Evolutionary conservation across 805 yeast genomes (phyloP).

Genomic region (Candida mattraensis): DNA sequence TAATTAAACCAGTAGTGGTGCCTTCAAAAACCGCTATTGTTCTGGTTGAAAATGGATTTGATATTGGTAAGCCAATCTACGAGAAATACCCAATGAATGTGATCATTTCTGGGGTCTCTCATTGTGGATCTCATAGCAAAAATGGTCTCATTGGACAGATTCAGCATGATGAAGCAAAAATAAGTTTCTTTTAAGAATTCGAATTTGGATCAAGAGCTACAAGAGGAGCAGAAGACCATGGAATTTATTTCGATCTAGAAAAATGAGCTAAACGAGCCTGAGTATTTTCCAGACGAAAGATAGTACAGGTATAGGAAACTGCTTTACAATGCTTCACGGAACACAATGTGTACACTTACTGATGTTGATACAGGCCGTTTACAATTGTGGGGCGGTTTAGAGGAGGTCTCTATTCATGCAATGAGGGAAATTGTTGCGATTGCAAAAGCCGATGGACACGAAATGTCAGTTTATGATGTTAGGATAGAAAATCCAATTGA

Average conservation of each 20-base stretch:
- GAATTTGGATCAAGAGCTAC: slow-evolving; percentile 32
- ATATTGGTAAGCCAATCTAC: slow-evolving; percentile 52
- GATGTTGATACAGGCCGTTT: slow-evolving; percentile 59
- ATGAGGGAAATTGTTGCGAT: slow-evolving; percentile 66
- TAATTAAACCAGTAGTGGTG: slow-evolving; percentile 47
- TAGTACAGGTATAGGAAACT: slow-evolving; percentile 64
- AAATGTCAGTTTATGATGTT: slow-evolving; percentile 56
- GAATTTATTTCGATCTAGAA: slow-evolving; percentile 47
- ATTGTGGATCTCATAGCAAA: slow-evolving; percentile 54
- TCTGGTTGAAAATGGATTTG: slow-evolving; percentile 62
- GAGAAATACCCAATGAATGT: slow-evolving; percentile 46
- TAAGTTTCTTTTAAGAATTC: slow-evolving; percentile 54
- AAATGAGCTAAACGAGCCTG: slow-evolving; percentile 42
- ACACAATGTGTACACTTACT: slow-evolving; percentile 61
- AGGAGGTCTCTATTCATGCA: slow-evolving; percentile 50
- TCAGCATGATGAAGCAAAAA: slow-evolving; percentile 44
- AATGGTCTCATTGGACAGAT: slow-evolving; percentile 51
- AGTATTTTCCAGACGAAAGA: slow-evolving; percentile 45
- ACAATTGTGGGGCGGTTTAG: slow-evolving; percentile 42
- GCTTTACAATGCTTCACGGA: slow-evolving; percentile 67
- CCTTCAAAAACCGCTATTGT: slow-evolving; percentile 44
- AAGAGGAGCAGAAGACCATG: slow-evolving; percentile 37
- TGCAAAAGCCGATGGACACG: slow-evolving; percentile 69
- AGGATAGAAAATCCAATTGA: slow-evolving; percentile 64
- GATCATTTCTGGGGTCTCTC: slow-evolving; percentile 57